Evolutionary conservation across 2,329 filamentous ascomycete genomes (phyloP).

Genomic region (Sclerotinia nivalis): DNA sequence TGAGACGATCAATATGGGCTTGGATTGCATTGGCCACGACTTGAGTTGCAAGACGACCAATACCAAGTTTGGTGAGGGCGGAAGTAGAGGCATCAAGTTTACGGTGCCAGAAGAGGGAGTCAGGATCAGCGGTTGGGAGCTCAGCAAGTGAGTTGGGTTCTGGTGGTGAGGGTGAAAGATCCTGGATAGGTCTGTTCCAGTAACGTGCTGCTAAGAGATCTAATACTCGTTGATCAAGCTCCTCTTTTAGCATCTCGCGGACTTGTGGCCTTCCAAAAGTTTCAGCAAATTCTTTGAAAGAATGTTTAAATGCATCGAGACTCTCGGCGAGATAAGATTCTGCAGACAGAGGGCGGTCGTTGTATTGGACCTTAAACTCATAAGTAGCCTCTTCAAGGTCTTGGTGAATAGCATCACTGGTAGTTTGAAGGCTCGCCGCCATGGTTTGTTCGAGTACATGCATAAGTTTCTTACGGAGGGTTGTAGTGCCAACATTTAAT

Average conservation of each 20-base stretch:
- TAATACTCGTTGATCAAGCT: constrained; percentile 91
- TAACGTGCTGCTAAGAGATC: constrained; percentile 91
- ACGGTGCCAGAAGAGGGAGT: constrained; percentile 87
- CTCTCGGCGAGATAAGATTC: constrained; percentile 97
- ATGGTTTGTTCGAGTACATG: constrained; percentile 95
- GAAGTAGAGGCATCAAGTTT: constrained; percentile 92
- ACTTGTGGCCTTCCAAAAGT: constrained; percentile 88
- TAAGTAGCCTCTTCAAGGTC: constrained; percentile 97
- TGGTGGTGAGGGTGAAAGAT: constrained; percentile 64
- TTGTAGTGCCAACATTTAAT: constrained; percentile 79
- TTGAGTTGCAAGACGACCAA: constrained; percentile 87
- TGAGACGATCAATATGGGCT: constrained; percentile 74
- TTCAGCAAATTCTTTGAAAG: constrained; percentile 91
- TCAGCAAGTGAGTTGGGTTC: constrained; percentile 74
- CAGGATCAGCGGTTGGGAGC: constrained; percentile 80
- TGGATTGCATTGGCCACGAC: constrained; percentile 89
- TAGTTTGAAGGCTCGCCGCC: constrained; percentile 86
- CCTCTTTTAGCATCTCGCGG: constrained; percentile 82
- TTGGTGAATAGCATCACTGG: constrained; percentile 87
- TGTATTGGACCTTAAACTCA: constrained; percentile 99
- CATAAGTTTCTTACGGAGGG: constrained; percentile 93
- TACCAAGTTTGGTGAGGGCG: constrained; percentile 87
- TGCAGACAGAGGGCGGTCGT: constrained; percentile 89
- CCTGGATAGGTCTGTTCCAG: constrained; percentile 95
- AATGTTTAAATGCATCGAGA: constrained; percentile 94